Evolutionary conservation across 768 basidiomycete species (phyloP).

Genomic region (Leccinum rimulosum): DNA sequence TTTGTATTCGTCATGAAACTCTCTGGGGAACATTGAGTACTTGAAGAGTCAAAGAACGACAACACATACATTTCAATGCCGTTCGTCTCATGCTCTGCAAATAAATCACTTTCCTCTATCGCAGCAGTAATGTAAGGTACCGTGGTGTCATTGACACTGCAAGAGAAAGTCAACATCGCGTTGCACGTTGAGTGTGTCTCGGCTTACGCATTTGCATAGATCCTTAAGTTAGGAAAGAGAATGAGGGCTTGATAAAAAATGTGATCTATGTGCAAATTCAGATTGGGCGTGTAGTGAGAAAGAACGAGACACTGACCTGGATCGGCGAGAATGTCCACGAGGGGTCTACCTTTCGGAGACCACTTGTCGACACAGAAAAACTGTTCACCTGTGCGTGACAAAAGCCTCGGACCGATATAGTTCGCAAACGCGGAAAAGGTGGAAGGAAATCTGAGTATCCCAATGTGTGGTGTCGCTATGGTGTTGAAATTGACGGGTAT

Average conservation of each 20-base stretch:
- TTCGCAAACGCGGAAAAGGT: conserved; percentile 52
- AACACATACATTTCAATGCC: conserved; percentile 60
- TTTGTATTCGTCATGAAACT: conserved; percentile 53
- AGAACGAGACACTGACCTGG: conserved; percentile 45
- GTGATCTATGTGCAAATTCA: conserved; percentile 43
- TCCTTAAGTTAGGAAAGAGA: conserved; percentile 62
- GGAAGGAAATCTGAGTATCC: conserved; percentile 63
- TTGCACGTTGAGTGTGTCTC: background rate
- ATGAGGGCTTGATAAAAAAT: conserved; percentile 74
- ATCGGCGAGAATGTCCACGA: conserved; percentile 80
- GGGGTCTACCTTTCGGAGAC: conserved; percentile 60
- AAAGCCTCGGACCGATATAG: conserved; percentile 60
- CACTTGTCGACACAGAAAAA: conserved; percentile 75
- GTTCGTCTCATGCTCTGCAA: conserved; percentile 50
- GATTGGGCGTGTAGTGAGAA: background rate
- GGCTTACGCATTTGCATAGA: conserved; percentile 79
- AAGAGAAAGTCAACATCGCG: background rate
- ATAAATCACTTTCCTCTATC: conserved; percentile 67
- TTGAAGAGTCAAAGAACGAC: conserved; percentile 3
- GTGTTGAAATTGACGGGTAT: conserved; percentile 80
- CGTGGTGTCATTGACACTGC: conserved; percentile 68
- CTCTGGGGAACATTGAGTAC: conserved; percentile 36
- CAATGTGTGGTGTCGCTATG: conserved; percentile 81
- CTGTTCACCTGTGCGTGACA: conserved; percentile 80
- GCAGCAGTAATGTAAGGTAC: conserved; percentile 82